These are phyloP conservation scores for Mortierella sp. DNA, from an alignment of 371 early-diverging fungal species.

Conservation along the genomic window DNA sequence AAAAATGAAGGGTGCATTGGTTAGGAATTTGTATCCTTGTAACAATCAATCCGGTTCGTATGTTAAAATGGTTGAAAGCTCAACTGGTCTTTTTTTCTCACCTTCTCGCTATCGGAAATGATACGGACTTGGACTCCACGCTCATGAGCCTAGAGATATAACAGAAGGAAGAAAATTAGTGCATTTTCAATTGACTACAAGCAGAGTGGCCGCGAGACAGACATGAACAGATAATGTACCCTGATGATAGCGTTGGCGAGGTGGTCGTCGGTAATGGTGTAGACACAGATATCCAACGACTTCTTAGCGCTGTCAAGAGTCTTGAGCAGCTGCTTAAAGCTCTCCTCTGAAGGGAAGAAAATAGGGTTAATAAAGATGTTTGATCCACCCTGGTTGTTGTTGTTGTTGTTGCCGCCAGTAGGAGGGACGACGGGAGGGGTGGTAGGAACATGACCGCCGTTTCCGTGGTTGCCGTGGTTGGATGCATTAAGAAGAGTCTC, in stretches of 20 bases:
- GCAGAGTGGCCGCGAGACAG: background rate
- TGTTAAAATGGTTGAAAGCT: background rate
- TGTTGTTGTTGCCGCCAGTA: slow-evolving; percentile 19
- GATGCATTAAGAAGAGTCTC: slow-evolving; percentile 49
- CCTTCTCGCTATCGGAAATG: slow-evolving; percentile 58
- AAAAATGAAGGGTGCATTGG: background rate
- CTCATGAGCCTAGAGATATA: slow-evolving; percentile 59
- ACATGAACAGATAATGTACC: slow-evolving; percentile 3
- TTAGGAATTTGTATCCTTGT: background rate
- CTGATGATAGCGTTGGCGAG: slow-evolving; percentile 64
- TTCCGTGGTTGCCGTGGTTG: slow-evolving; percentile 15
- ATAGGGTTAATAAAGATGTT: slow-evolving; percentile 66
- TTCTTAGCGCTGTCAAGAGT: slow-evolving; percentile 65
- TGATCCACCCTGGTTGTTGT: slow-evolving; percentile 25
- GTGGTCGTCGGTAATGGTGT: slow-evolving; percentile 71
- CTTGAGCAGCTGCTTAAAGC: slow-evolving; percentile 62
- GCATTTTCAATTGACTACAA: background rate
- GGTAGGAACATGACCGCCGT: background rate
- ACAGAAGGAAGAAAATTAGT: background rate
- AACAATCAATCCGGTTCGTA: background rate
- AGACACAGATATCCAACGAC: slow-evolving; percentile 69
- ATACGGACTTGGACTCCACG: slow-evolving; percentile 72
- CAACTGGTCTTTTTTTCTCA: background rate
- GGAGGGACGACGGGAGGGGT: slow-evolving; percentile 29
- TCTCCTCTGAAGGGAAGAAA: slow-evolving; percentile 70